Evolutionary conservation across 257 asterid species (phyloP).

Genomic region (Rubia yunnanensis): DNA sequence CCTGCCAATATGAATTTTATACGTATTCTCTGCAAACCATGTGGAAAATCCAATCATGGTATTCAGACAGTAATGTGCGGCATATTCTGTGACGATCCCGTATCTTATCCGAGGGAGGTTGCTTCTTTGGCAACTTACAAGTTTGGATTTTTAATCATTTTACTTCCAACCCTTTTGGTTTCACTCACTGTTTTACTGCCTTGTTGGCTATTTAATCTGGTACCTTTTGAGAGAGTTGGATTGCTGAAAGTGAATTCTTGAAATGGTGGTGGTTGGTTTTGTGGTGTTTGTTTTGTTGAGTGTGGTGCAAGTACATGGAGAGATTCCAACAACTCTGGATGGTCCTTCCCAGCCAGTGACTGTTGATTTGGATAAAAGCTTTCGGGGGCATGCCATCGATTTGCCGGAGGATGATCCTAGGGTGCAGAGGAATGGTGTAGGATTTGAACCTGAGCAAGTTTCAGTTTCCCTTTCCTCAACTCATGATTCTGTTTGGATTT

Average conservation of each 20-base stretch:
- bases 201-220: background rate
- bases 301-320: conserved; percentile 18
- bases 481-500: conserved; percentile 74
- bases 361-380: conserved; percentile 52
- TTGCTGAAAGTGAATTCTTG: conserved; percentile 5
- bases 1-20: background rate
- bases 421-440: conserved; percentile 55
- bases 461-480: conserved; percentile 70
- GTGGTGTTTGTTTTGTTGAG: conserved; percentile 20
- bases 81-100: conserved; percentile 9
- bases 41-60: background rate
- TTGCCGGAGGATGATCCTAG: conserved; percentile 79
- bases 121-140: background rate
- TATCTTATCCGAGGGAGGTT: background rate
- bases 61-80: background rate
- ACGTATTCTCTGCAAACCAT: background rate
- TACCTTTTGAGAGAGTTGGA: background rate
- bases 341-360: conserved; percentile 88
- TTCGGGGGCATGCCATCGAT: conserved; percentile 73
- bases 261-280: conserved; percentile 7
- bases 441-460: conserved; percentile 82
- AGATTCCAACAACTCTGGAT: conserved; percentile 68
- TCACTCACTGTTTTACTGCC: background rate
- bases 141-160: background rate
- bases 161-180: background rate